Conservation (phyloP, 208 protist genomes). For the Leishmania turanica region DNA sequence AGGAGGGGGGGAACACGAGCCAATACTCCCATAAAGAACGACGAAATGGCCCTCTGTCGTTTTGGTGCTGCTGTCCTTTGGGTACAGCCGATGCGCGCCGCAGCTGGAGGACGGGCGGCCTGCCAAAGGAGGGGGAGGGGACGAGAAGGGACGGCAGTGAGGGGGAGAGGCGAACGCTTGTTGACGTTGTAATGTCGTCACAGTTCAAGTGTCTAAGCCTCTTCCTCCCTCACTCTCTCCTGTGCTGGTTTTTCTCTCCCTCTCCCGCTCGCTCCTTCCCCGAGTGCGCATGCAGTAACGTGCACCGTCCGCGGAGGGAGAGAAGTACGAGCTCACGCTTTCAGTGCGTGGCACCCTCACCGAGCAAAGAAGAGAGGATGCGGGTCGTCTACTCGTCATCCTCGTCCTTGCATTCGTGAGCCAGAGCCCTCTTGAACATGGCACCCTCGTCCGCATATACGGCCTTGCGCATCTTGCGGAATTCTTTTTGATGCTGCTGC, state of each 20-base stretch:
- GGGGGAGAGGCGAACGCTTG: background rate
- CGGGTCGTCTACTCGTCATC: slow-evolving; percentile 40
- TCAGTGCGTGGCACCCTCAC: background rate
- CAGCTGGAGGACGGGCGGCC: background rate
- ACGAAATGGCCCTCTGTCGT: background rate
- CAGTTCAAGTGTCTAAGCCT: background rate
- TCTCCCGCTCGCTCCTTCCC: background rate
- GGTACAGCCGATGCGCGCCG: background rate
- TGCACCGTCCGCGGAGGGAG: background rate
- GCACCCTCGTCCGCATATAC: slow-evolving; percentile 90
- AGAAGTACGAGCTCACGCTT: background rate
- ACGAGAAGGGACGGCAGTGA: background rate
- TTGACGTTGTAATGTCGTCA: background rate
- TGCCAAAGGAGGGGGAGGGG: background rate
- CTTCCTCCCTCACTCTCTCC: background rate
- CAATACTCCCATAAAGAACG: background rate
- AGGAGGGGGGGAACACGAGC: background rate
- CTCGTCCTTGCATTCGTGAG: slow-evolving; percentile 46
- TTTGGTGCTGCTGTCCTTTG: background rate
- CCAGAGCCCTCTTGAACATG: slow-evolving; percentile 73
- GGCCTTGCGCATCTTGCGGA: slow-evolving; percentile 75
- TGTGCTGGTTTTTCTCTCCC: background rate
- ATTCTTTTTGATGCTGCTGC: slow-evolving; percentile 61
- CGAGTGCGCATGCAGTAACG: background rate
- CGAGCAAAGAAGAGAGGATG: background rate